These are phyloP conservation scores for Mortierella sp. DNA, from an alignment of 371 early-diverging fungal genomes.

Conservation along the genomic window DNA sequence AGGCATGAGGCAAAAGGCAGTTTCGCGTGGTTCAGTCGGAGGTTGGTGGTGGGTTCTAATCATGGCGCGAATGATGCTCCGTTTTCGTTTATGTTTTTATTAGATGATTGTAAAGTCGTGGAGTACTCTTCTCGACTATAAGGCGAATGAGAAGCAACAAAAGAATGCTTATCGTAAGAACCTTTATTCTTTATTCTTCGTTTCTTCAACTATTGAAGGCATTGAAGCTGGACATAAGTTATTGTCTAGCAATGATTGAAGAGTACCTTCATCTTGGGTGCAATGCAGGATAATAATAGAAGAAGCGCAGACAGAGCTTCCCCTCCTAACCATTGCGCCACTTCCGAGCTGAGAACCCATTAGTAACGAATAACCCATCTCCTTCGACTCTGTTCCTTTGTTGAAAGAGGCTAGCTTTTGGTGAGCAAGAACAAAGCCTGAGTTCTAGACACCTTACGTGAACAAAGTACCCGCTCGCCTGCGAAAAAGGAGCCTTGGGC, in stretches of 20 bases:
- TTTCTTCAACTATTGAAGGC: background rate
- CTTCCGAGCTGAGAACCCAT: background rate
- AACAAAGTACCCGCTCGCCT: no score
- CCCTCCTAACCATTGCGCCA: background rate
- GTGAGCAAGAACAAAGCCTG: background rate
- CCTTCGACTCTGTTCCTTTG: background rate
- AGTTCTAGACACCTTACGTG: background rate
- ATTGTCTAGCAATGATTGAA: background rate
- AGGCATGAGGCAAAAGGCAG: background rate
- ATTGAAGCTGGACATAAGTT: background rate
- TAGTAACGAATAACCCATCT: background rate
- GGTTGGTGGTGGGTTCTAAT: background rate
- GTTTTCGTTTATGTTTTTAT: background rate
- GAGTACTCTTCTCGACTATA: background rate
- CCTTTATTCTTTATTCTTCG: background rate
- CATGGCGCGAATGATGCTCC: background rate
- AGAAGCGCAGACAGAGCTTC: background rate
- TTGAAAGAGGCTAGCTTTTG: background rate
- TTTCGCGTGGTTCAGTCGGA: background rate
- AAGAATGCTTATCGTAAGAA: no score
- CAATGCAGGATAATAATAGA: background rate
- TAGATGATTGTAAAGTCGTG: background rate
- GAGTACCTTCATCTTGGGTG: background rate
- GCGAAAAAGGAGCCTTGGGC: no score
- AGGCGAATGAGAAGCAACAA: background rate